Conservation (phyloP, 2,329 filamentous ascomycete genomes). For the Hypomyces rosellus region DNA sequence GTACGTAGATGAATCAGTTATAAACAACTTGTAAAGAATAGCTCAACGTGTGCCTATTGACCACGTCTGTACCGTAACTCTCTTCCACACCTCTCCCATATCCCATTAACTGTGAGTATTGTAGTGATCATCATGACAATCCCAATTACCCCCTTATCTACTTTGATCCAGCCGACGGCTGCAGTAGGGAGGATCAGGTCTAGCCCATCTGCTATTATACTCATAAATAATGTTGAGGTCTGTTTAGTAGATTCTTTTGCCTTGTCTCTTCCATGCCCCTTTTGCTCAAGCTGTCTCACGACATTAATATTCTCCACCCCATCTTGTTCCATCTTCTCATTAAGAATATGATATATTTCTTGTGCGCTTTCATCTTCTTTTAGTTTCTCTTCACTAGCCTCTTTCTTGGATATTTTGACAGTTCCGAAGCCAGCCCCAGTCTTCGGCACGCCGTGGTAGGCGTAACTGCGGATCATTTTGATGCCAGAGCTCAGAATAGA, state of each 20-base stretch:
- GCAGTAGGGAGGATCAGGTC: slow-evolving; percentile 58
- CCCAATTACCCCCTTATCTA: slow-evolving; percentile 47
- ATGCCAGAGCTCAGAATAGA: slow-evolving; percentile 40
- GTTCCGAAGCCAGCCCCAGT: slow-evolving; percentile 22
- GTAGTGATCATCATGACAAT: slow-evolving; percentile 38
- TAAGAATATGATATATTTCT: slow-evolving; percentile 26
- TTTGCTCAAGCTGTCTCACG: slow-evolving; percentile 14
- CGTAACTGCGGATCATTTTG: slow-evolving; percentile 33
- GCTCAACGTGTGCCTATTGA: too few relatives aligned
- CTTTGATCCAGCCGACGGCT: slow-evolving; percentile 53
- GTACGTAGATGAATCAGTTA: too few relatives aligned
- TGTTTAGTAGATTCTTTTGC: slow-evolving; percentile 24
- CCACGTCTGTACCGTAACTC: too few relatives aligned
- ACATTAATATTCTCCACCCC: too few relatives aligned
- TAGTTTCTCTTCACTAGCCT: slow-evolving; percentile 6
- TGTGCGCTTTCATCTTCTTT: slow-evolving; percentile 16
- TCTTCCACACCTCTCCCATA: too few relatives aligned
- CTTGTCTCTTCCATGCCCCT: slow-evolving; percentile 26
- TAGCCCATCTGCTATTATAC: slow-evolving; percentile 49
- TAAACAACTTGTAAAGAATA: too few relatives aligned
- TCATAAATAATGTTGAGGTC: slow-evolving; percentile 34
- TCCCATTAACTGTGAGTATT: too few relatives aligned
- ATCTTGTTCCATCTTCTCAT: slow-evolving; percentile 15
- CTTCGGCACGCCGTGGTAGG: slow-evolving; percentile 29
- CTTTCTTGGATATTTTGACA: slow-evolving; percentile 9